Evolutionary conservation across 2,329 filamentous ascomycete species (phyloP), one percentile per base, ranked within the genome.

Genomic region (Dothidotthia symphoricarpi): DNA sequence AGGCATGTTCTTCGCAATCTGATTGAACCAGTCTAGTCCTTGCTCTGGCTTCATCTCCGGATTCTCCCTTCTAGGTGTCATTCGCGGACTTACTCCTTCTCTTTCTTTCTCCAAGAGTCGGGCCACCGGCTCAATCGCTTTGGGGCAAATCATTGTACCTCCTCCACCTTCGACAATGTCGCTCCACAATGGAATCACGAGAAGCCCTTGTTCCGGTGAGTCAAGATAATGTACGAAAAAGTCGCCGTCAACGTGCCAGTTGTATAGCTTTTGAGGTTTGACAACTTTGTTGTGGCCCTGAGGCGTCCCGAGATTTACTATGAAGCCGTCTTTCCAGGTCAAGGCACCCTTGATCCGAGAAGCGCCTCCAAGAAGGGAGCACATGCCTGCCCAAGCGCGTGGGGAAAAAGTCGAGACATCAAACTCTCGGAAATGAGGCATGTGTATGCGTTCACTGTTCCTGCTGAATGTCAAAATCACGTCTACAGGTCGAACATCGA

Each of bases 151-250:
- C 55, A 80, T 71, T 0, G 83, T 86, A 3, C 79, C 83, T 16
- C 83, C 83, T 4, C 79, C 82, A 24, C 74, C 71, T 0, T 76
- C 63, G 7, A 69, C 65, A 34, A 86, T 78, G 55, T 86, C 81
- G 0, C 74, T 80, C 67, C 82, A 86, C 4, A 86, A 62, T 1
- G 83, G 82, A 27, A 84, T 85, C 10, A 86, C 80, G 1, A 86
- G 70, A 11, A 86, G 65, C 0, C 73, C 83, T 61, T 87, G 83
- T 66, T 87, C 83, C 0, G 78, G 78, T 14, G 77, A 82, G 57
- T 86, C 83, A 24, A 87, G 75, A 49, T 82, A 87, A 67, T 86
- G 83, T 4, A 83, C 73, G 59, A 86, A 86, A 62, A 85, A 86
- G 50, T 86, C 82, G 7, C 83, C 82, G 62, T 86, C 82, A 13